Evolutionary conservation across 345 rosid genomes (phyloP), one percentile per base, ranked within the genome.

Genomic region (Sonneratia alba): DNA sequence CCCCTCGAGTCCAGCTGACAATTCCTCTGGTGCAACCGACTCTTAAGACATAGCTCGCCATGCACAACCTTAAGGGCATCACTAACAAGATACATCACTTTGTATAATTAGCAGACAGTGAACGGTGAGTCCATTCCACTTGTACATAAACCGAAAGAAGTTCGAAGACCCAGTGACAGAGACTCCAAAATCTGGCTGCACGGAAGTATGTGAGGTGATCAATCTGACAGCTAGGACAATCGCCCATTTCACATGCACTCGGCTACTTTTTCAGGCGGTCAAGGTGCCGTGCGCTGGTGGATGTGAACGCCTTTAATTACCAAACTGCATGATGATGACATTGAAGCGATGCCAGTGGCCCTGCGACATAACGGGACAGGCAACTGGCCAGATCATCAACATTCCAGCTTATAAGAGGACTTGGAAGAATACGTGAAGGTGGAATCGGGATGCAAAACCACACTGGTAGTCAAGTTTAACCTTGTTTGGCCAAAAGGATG

Each of bases 371-470:
- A 9, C 56, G 0, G 62, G n/a, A 32, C 72, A 68, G 9, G 72
- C 79, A 18, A 43, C 67, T 19, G 79, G 79, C 18, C 27, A 12
- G 2, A 24, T 8, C 32, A 14, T 55, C 34, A 69, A 42, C 14
- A 19, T 63, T 5, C 72, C 63, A 1, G 55, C 79, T 0, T 21
- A 76, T 22, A 75, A 76, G 72, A 76, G 53, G 75, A 47, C 63
- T 3, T 76, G 79, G 79, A 76, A 72, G 79, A 76, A 76, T 62
- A 32, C 49, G 59, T 55, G 63, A 77, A 77, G 76, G 66, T 77
- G 2, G 61, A 37, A 15, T 74, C 77, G 18, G 71, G 77, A 0
- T 70, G 45, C 62, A 14, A 68, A 51, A 77, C 77, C 7, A 77
- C 70, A 55, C 40, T 77, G 59, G 36, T 77, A 22, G 80, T 77